Evolutionary conservation across 2,329 filamentous ascomycete genomes (phyloP), one percentile per base, ranked within the genome.

Genomic region (Magnaporthales sp.): DNA sequence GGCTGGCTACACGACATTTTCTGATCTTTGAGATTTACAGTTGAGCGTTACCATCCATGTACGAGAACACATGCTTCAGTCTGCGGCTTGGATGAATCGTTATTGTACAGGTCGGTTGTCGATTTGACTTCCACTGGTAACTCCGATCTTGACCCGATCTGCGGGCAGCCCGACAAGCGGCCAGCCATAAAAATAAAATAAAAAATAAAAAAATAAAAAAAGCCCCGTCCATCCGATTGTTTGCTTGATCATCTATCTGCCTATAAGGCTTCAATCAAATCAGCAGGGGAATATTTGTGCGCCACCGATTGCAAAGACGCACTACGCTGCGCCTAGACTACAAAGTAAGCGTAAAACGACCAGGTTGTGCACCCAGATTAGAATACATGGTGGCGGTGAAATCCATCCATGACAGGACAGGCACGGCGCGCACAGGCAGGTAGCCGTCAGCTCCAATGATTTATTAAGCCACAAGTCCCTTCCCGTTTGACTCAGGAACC

Each of bases 401-500:
- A 54, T 54, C 22, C 24, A 19, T 51, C 10, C 11, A 15, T n/a
- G 38, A 56, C 24, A 19, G 51, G 38, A 56, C 24, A 19, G 51
- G 13, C 9, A 9, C 63, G 51, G 38, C 38, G 63, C 56, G 26
- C 27, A 32, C 19, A n/a, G n/a, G n/a, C n/a, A n/a, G n/a, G n/a
- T n/a, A 64, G 19, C 38, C 15, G 63, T 30, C 22, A 30, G 38
- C 63, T 64, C 24, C 22, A 26, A 27, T 54, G 38, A 30, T 46
- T 29, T 27, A 29, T 19, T 9, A 9, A 54, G 38, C 26, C 15
- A 19, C 32, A 13, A 46, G 63, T 15, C 63, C 24, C 24, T 58
- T 71, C 71, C 73, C 73, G 74, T 72, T 74, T 77, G 75, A 77
- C 73, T 73, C 68, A 72, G 68, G 62, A 67, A 54, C 63, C 63